Percentiles rank a stretch among this genome's conserved stretches.
phyloP scores from a whole-genome alignment of 208 protist species.

The Phytomonas sp. region DNA sequence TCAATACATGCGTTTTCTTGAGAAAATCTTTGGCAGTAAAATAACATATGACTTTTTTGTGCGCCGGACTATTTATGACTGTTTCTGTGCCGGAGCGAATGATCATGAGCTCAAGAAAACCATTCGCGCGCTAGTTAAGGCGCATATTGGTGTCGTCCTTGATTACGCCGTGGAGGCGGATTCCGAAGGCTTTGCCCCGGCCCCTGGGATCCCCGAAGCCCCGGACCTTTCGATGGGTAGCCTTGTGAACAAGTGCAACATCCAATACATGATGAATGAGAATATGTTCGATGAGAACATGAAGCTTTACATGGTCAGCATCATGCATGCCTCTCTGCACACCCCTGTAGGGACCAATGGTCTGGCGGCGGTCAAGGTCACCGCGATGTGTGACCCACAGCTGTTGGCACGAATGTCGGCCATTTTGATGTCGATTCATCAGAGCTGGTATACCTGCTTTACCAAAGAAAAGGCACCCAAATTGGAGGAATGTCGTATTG shows the following conservation, averaged over 20 bases:
- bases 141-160: constrained; percentile 87
- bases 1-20: constrained; percentile 49
- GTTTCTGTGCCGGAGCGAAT: constrained; percentile 93
- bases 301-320: constrained; percentile 88
- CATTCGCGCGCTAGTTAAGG: constrained; percentile 50
- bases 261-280: constrained; percentile 64
- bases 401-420: constrained; percentile 84
- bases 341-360: constrained; percentile 42
- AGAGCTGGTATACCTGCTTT: constrained; percentile 76
- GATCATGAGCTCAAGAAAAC: constrained; percentile 76
- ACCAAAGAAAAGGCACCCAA: constrained; percentile 49
- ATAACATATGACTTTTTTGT: constrained; percentile 74
- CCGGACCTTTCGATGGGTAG: constrained; percentile 65
- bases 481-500: constrained; percentile 83
- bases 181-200: constrained; percentile 54
- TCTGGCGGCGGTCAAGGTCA: constrained; percentile 88
- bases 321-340: constrained; percentile 79
- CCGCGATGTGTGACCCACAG: constrained; percentile 87
- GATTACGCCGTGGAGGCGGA: constrained; percentile 94
- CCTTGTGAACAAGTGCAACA: constrained; percentile 49
- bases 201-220: constrained; percentile 30
- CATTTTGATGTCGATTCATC: constrained; percentile 82
- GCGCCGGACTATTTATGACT: constrained; percentile 88
- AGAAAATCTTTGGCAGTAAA: constrained; percentile 58
- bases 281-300: constrained; percentile 84